phyloP scores from a whole-genome alignment of 768 basidiomycete species.

The Xanthoconium stramineum region DNA sequence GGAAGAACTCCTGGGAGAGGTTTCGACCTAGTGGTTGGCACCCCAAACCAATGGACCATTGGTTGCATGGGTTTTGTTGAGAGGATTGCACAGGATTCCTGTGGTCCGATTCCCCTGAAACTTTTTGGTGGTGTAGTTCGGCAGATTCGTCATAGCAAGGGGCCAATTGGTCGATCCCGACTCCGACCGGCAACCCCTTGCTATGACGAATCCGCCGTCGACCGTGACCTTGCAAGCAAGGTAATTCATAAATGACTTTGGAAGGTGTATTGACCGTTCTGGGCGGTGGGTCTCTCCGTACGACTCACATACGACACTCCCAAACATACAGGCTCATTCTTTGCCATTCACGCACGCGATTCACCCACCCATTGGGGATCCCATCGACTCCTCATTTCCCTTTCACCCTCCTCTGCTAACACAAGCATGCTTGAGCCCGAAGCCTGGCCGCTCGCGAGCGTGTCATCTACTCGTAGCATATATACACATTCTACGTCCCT shows the following conservation, averaged over 20 bases:
- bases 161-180: too few species aligned
- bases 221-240: too few species aligned
- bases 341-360: conserved; percentile 11
- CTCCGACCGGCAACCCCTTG: too few species aligned
- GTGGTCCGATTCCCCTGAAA: too few species aligned
- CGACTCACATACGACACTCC: neutral
- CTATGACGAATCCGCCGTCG: too few species aligned
- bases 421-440: neutral
- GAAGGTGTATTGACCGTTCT: neutral
- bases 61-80: too few species aligned
- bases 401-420: too few species aligned
- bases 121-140: too few species aligned
- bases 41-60: too few species aligned
- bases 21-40: conserved; percentile 45
- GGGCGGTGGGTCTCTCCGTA: neutral
- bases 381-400: neutral
- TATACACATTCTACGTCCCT: neutral
- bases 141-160: too few species aligned
- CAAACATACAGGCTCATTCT: neutral
- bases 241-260: conserved; percentile 2
- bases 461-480: neutral
- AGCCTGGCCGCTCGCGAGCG: neutral
- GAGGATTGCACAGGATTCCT: too few species aligned
- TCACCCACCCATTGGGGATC: conserved; percentile 18
- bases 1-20: conserved; percentile 88